A percentile compares a stretch with the other conserved stretches of the same genome.
Conservation (phyloP, 1,284 basidiomycete genomes). For the Ganoderma lucidum region DNA sequence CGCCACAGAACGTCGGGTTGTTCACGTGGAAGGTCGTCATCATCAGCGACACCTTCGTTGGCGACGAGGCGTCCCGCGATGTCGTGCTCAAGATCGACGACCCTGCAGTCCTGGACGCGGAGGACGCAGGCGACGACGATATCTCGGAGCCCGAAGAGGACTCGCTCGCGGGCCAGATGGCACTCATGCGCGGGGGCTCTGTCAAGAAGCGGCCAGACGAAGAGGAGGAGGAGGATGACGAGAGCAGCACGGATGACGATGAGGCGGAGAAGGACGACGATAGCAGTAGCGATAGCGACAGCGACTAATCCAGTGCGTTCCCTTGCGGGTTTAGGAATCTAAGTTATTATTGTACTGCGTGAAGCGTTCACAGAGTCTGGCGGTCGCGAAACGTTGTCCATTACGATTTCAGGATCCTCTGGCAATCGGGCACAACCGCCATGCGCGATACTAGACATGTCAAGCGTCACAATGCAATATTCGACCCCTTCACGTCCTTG, state of each 20-base stretch:
- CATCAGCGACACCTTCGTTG: conserved; percentile 89
- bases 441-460: background rate
- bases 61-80: conserved; percentile 79
- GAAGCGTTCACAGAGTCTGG: conserved; percentile 4
- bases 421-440: background rate
- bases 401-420: background rate
- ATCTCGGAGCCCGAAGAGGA: conserved; percentile 98
- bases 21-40: conserved; percentile 93
- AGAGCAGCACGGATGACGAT: conserved; percentile 56
- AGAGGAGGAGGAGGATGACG: conserved; percentile 53
- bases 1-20: conserved; percentile 84
- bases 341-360: conserved; percentile 18
- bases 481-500: background rate
- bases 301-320: conserved; percentile 26
- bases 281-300: conserved; percentile 43
- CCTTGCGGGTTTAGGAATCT: conserved; percentile 15
- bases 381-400: background rate
- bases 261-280: conserved; percentile 53
- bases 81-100: conserved; percentile 87
- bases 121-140: conserved; percentile 82
- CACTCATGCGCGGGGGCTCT: conserved; percentile 90
- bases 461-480: background rate
- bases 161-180: conserved; percentile 97
- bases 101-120: conserved; percentile 60
- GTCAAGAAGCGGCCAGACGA: conserved; percentile 69